Conservation (phyloP, 495 filamentous ascomycete species). For the Zalerion maritima region DNA sequence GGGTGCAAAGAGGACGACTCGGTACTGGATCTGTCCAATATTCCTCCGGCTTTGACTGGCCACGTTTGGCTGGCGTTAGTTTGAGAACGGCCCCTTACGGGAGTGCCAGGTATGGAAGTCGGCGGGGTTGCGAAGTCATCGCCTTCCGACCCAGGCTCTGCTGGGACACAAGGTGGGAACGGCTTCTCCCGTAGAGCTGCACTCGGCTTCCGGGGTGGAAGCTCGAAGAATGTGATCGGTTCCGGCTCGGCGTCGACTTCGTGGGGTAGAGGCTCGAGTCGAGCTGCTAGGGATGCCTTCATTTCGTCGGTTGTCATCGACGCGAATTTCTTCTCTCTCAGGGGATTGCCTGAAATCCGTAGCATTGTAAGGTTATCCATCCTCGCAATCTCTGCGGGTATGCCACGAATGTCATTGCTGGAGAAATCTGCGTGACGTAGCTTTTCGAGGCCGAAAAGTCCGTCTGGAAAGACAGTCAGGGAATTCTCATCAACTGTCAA, state of each 20-base stretch:
- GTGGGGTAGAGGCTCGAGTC: conserved; percentile 42
- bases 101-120: conserved; percentile 32
- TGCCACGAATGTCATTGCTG: conserved; percentile 59
- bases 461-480: conserved; percentile 56
- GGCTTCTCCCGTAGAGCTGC: no score
- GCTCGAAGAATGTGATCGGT: not conserved
- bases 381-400: conserved; percentile 63
- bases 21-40: conserved; percentile 58
- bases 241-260: conserved; percentile 9
- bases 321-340: conserved; percentile 73
- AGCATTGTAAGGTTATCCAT: conserved; percentile 68
- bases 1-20: conserved; percentile 40
- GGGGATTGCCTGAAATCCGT: conserved; percentile 68
- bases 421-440: conserved; percentile 68
- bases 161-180: not conserved
- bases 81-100: conserved; percentile 25
- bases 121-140: conserved; percentile 48
- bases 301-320: conserved; percentile 67
- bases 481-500: conserved; percentile 70
- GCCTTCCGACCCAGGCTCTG: conserved; percentile 39
- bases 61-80: conserved; percentile 31
- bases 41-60: conserved; percentile 53
- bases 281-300: conserved; percentile 57
- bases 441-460: conserved; percentile 49
- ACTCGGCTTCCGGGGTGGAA: not conserved